Percentiles rank a stretch among this genome's conserved stretches.
phyloP scores from a whole-genome alignment of 495 filamentous ascomycete genomes.

The Lophiostoma macrostomum region DNA sequence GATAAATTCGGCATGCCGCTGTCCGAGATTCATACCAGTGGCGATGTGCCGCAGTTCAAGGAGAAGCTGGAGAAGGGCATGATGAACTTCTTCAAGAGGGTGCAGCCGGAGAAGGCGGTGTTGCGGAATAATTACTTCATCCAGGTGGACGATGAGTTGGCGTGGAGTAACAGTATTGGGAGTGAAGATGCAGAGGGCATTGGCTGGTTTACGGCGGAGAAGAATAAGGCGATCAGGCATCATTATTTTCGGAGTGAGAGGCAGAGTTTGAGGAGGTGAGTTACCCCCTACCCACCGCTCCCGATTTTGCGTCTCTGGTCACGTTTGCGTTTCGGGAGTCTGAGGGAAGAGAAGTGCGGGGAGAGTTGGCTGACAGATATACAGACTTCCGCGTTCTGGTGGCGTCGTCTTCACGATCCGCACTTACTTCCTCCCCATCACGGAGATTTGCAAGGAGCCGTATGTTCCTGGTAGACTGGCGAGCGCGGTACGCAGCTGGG shows the following conservation, averaged over 20 bases:
- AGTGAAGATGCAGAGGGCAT: conserved; percentile 62
- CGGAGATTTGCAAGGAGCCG: conserved; percentile 41
- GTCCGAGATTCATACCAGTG: conserved; percentile 78
- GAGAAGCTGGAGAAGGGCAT: conserved; percentile 69
- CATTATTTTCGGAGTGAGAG: conserved; percentile 80
- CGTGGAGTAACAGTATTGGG: conserved; percentile 68
- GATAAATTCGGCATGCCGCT: conserved; percentile 86
- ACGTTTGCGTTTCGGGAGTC: too few relatives aligned
- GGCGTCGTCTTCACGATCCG: conserved; percentile 57
- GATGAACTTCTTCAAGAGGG: conserved; percentile 43
- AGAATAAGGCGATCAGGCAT: conserved; percentile 69
- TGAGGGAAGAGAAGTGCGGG: too few relatives aligned
- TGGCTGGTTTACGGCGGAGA: conserved; percentile 75
- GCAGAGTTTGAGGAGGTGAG: conserved; percentile 64
- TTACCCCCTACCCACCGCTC: too few relatives aligned
- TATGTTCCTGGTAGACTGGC: conserved; percentile 43
- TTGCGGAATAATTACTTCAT: conserved; percentile 46
- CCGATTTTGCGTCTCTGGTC: too few relatives aligned
- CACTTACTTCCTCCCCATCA: conserved; percentile 45
- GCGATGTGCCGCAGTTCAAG: conserved; percentile 73
- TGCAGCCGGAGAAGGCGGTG: conserved; percentile 41
- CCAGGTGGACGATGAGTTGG: conserved; percentile 43
- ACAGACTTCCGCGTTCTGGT: conserved; percentile 62
- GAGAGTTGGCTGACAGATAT: too few relatives aligned
- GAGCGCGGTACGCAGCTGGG: conserved; percentile 66